Evolutionary conservation across 345 rosid species (phyloP), one percentile per base, ranked within the genome.

Genomic region (Citropsis articulata): DNA sequence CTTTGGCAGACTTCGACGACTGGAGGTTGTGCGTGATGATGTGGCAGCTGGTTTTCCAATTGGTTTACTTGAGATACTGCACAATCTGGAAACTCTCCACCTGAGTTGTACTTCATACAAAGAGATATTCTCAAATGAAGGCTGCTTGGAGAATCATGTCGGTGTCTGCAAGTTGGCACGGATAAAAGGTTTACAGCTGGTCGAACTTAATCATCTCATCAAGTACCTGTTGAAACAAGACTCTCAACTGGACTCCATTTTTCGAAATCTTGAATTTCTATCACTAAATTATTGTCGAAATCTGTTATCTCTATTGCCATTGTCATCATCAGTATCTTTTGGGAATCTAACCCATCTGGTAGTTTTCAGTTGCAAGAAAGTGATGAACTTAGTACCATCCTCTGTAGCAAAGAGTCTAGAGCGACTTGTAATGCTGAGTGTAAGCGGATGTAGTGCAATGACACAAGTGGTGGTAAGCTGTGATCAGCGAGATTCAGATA

Each of bases 151-250:
- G 73, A 60, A 24, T 21, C 19, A 57, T 5, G 48, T 7, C 0
- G 57, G 12, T 9, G 33, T 40, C 13, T 9, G 48, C 48, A 40
- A 7, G 3, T 63, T 67, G 0, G 21, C 62, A 3, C 30, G 36
- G 40, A 25, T 82, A 38, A 74, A 24, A 28, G 4, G 5, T 9
- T 27, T 83, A 24, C 1, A 2, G 6, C 38, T 74, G 22, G 0
- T 0, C 0, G 0, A 0, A 0, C 73, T 83, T 38, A 7, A 6
- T 12, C 5, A 56, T 45, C 35, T 40, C 48, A 40, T 73, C 27
- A 36, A 45, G 31, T 16, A 21, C n/a, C 36, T 60, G 66, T 77
- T 81, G 87, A 40, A 48, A 38, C 71, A 73, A 35, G 27, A 75
- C 31, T 56, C 65, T 9, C 42, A 21, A 62, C 1, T 16, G 38